Percentiles rank a stretch among this genome's conserved stretches.
Evolutionary conservation across 768 basidiomycete genomes (phyloP).

Genomic region (Calocybe gangraenosa): DNA sequence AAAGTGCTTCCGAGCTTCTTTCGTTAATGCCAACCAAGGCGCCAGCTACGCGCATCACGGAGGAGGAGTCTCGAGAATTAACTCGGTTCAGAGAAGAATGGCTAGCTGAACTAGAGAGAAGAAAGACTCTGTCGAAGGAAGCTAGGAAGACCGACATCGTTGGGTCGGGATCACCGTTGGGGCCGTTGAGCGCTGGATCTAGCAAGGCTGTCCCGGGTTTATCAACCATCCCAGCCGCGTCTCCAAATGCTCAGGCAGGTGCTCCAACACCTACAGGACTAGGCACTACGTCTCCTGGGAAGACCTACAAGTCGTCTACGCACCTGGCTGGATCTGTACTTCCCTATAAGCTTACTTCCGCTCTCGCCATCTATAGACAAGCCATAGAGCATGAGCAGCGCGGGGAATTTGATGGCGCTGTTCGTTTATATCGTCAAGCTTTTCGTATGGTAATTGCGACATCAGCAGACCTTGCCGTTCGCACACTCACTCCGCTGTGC

Average conservation of each 20-base stretch:
- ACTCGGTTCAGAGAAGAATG: slow-evolving; percentile 68
- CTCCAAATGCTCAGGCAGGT: not conserved
- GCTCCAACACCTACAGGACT: slow-evolving; percentile 8
- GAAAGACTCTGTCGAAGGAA: slow-evolving; percentile 19
- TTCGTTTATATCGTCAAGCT: slow-evolving; percentile 72
- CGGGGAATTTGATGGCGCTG: slow-evolving; percentile 72
- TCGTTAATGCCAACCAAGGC: too few species aligned
- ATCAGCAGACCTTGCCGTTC: not conserved
- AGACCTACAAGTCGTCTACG: slow-evolving; percentile 16
- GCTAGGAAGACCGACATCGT: not conserved
- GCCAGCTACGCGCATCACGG: slow-evolving; percentile 1
- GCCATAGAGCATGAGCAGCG: slow-evolving; percentile 74
- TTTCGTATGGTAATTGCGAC: slow-evolving; percentile 52
- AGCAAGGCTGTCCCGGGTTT: slow-evolving; percentile 3
- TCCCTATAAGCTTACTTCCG: slow-evolving; percentile 36
- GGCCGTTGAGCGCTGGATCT: not conserved
- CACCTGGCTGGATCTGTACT: slow-evolving; percentile 22
- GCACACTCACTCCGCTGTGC: slow-evolving; percentile 6
- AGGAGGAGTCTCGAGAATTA: slow-evolving; percentile 58
- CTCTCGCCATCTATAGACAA: slow-evolving; percentile 61
- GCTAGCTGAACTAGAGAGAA: slow-evolving; percentile 58
- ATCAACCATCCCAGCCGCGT: not conserved
- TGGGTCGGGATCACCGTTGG: slow-evolving; percentile 3
- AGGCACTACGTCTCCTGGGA: slow-evolving; percentile 16
- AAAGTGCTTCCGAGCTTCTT: too few species aligned